phyloP scores from a whole-genome alignment of 495 filamentous ascomycete genomes.

The Entonaema liquescens region DNA sequence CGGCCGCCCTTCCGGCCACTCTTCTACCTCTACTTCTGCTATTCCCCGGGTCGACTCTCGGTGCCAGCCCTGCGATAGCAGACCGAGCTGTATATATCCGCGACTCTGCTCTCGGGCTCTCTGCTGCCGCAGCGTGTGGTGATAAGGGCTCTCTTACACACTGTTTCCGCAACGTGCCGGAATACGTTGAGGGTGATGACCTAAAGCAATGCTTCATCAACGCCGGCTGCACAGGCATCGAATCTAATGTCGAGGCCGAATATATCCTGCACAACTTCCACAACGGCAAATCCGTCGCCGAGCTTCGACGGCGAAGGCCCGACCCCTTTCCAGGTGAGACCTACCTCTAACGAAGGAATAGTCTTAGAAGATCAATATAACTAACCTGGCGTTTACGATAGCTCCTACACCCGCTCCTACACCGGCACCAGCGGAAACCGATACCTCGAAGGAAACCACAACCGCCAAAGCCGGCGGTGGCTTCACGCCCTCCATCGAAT shows the following conservation, averaged over 20 bases:
- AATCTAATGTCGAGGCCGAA: slow-evolving; percentile 48
- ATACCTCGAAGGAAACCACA: slow-evolving; percentile 17
- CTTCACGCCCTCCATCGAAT: slow-evolving; percentile 35
- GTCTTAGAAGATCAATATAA: not conserved
- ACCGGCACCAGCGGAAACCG: slow-evolving; percentile 18
- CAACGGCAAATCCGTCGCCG: slow-evolving; percentile 23
- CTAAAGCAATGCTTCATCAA: slow-evolving; percentile 52
- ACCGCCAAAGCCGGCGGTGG: slow-evolving; percentile 20
- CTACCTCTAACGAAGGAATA: not conserved
- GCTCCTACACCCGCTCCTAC: slow-evolving; percentile 21
- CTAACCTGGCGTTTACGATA: slow-evolving; percentile 4
- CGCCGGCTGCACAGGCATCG: slow-evolving; percentile 51
- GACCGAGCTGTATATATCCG: slow-evolving; percentile 47
- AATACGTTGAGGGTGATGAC: slow-evolving; percentile 33
- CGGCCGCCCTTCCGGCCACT: slow-evolving; percentile 23
- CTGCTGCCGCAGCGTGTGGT: slow-evolving; percentile 49
- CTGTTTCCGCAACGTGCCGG: slow-evolving; percentile 43
- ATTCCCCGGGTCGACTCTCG: slow-evolving; percentile 11
- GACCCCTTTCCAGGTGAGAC: slow-evolving; percentile 28
- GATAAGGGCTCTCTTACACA: slow-evolving; percentile 46
- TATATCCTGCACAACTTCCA: slow-evolving; percentile 48
- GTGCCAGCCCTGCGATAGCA: slow-evolving; percentile 12
- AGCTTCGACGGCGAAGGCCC: slow-evolving; percentile 46
- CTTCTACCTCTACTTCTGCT: slow-evolving; percentile 31
- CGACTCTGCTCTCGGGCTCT: slow-evolving; percentile 43